Conservation (phyloP, 148 eudicot genomes). For the Cornus florida region DNA sequence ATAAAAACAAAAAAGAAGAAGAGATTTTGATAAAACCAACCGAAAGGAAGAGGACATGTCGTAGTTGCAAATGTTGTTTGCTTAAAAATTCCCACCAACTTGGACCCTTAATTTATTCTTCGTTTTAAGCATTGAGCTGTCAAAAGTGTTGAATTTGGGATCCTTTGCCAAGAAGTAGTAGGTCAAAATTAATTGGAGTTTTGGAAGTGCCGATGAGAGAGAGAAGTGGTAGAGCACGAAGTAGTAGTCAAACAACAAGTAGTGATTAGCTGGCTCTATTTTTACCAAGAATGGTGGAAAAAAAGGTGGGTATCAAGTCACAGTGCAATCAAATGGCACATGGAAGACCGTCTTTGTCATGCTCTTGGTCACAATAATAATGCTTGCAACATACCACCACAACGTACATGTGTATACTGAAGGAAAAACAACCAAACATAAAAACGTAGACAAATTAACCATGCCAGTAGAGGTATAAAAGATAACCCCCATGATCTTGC, state of each 20-base stretch:
- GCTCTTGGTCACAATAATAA: background rate
- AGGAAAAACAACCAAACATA: background rate
- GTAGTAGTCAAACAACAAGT: background rate
- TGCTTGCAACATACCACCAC: background rate
- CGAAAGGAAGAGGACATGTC: too few species aligned
- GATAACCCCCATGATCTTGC: background rate
- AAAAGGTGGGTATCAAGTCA: constrained; percentile 1
- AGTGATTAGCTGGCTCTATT: background rate
- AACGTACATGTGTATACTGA: background rate
- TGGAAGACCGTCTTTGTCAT: background rate
- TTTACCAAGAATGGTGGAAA: background rate
- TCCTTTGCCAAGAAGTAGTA: too few species aligned
- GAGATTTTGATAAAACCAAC: too few species aligned
- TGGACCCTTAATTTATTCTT: too few species aligned
- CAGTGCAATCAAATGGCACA: background rate
- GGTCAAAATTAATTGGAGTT: background rate
- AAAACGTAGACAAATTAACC: background rate
- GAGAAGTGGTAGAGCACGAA: background rate
- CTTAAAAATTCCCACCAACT: too few species aligned
- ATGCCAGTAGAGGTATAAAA: background rate
- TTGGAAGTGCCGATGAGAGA: background rate
- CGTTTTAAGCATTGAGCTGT: too few species aligned
- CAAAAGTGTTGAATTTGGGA: background rate
- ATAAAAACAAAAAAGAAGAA: too few species aligned
- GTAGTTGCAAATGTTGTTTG: too few species aligned